Evolutionary conservation across 768 basidiomycete genomes (phyloP), one percentile per base, ranked within the genome.

Genomic region (Hypsizygus marmoreus): DNA sequence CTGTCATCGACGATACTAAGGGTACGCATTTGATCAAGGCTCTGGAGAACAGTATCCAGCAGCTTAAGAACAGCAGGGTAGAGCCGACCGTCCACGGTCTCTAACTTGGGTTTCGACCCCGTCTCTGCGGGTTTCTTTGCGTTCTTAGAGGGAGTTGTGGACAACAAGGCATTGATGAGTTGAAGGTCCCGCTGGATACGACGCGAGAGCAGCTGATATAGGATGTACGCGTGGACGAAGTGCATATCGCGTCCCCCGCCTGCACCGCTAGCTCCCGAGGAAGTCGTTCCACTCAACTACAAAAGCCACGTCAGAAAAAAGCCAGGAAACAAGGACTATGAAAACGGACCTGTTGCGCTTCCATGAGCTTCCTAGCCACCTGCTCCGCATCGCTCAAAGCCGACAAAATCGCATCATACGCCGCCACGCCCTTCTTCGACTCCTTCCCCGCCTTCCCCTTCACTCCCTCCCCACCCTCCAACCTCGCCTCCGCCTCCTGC

Each of bases 361-460:
- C 94, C 20, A 81, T 71, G 19, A 95, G 71, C 60, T 86, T 88
- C 44, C 86, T 75, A 2, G 91, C 82, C 1, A 93, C 82, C 4
- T 84, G 85, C 61, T 95, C 94, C 2, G 92, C 94, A 44, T 98
- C 95, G 45, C 91, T 91, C 49, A 97, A 64, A 1, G 91, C 86
- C 17, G 82, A 76, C 20, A 98, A 75, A 46, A 94, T 81, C 14
- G 82, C 82, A 68, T 97, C 94, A 56, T 91, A 98, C 0, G 89
- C 86, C 13, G 88, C 89, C 48, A 97, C 88, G 29, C 84, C 80
- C 47, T 80, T 82, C 63, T 89, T 89, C 4, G 86, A 82, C 44
- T 70, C 66, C 49, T 69, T 54, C 22, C 56, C 58, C 28, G 58
- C 56, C 29, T 59, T 55, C 33, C 51, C 53, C 13, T 39, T 52